These are phyloP conservation scores for Rosa persica DNA, from an alignment of 306 rosid genomes.

Conservation along the genomic window DNA sequence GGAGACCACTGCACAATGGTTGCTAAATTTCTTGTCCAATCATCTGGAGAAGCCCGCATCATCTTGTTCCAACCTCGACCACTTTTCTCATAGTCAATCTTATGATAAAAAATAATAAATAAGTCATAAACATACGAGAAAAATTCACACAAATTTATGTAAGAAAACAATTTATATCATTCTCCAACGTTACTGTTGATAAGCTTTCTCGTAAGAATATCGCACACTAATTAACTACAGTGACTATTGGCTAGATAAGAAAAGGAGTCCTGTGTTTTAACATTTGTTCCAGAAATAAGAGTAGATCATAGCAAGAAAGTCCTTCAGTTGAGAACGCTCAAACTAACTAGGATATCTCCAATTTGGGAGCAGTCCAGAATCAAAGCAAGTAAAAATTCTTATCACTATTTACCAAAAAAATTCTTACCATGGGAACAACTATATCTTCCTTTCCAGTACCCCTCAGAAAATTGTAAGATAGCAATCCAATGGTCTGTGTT, in stretches of 20 bases:
- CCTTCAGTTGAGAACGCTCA: neutral
- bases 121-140: neutral
- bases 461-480: conserved; percentile 88
- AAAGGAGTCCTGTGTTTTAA: neutral
- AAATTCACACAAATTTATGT: neutral
- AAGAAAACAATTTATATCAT: neutral
- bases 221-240: neutral
- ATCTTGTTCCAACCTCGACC: conserved; percentile 57
- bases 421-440: conserved; percentile 88
- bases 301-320: neutral
- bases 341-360: neutral
- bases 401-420: neutral
- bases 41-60: conserved; percentile 50
- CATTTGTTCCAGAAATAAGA: neutral
- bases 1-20: conserved; percentile 90
- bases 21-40: conserved; percentile 69
- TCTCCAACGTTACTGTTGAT: neutral
- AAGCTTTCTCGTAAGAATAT: neutral
- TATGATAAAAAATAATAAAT: conserved; percentile 4
- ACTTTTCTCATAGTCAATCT: conserved; percentile 77
- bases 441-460: conserved; percentile 84
- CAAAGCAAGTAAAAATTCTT: neutral
- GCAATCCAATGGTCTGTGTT: conserved; percentile 86
- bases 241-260: neutral
- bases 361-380: neutral